Evolutionary conservation across 495 filamentous ascomycete species (phyloP).

Genomic region (Podospora conica): DNA sequence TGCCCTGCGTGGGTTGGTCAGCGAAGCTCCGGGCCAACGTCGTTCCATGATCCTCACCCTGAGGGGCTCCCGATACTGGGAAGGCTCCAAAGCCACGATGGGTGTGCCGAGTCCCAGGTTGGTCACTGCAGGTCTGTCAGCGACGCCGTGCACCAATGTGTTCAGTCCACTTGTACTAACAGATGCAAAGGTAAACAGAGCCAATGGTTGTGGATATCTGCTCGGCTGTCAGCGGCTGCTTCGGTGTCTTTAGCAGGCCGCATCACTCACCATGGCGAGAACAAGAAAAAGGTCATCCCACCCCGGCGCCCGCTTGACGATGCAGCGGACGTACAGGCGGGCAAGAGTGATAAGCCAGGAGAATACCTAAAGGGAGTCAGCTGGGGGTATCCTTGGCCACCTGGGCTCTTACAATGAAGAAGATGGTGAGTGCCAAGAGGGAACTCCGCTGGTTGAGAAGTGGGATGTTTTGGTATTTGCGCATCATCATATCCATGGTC

Average conservation of each 20-base stretch:
- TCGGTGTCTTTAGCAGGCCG: background rate
- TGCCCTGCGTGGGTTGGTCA: conserved; percentile 2
- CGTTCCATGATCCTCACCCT: background rate
- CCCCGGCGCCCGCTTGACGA: conserved; percentile 20
- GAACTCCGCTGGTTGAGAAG: conserved; percentile 1
- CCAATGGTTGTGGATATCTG: background rate
- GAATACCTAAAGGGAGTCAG: background rate
- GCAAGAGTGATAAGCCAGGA: conserved; percentile 26
- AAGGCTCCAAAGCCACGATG: background rate
- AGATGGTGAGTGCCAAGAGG: background rate
- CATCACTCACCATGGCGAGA: conserved; percentile 20
- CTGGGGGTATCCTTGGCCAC: background rate
- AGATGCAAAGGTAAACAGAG: background rate
- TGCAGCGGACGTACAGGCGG: conserved; percentile 26
- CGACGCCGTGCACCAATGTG: background rate
- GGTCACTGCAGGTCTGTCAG: background rate
- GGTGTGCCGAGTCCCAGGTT: background rate
- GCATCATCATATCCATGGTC: background rate
- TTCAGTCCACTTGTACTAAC: background rate
- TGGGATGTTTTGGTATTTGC: background rate
- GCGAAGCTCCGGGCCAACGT: background rate
- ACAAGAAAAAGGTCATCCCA: conserved; percentile 34
- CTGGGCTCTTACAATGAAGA: background rate
- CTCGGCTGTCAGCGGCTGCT: background rate
- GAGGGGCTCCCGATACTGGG: background rate